phyloP scores from a whole-genome alignment of 23 red algal genomes.

The Gracilaria caudata region DNA sequence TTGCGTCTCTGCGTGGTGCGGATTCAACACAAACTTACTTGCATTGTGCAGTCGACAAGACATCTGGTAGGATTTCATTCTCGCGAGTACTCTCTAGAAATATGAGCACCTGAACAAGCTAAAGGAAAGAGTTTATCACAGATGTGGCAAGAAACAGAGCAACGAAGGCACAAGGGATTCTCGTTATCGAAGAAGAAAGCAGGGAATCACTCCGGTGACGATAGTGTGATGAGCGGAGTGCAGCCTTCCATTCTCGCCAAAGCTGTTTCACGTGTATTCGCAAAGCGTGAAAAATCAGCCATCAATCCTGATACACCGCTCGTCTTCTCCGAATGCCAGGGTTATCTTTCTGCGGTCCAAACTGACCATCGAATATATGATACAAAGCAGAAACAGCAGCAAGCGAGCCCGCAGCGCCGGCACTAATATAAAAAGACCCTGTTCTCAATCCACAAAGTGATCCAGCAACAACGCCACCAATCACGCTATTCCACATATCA shows the following conservation, averaged over 20 bases:
- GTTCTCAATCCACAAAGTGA: slow-evolving; percentile 43
- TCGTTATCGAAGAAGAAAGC: too few species aligned
- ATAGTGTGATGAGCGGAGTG: not conserved
- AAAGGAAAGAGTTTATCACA: too few species aligned
- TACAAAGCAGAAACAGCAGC: slow-evolving; percentile 33
- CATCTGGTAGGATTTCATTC: too few species aligned
- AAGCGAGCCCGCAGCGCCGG: slow-evolving; percentile 17
- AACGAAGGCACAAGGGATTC: too few species aligned
- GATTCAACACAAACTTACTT: too few species aligned
- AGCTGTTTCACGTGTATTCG: not conserved
- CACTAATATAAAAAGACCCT: slow-evolving; percentile 25
- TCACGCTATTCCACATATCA: slow-evolving; percentile 67
- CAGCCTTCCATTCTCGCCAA: not conserved
- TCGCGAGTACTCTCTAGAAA: too few species aligned
- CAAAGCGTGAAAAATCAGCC: not conserved
- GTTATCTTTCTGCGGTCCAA: slow-evolving; percentile 33
- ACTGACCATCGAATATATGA: slow-evolving; percentile 30
- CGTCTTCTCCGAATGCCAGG: slow-evolving; percentile 7
- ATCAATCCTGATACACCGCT: slow-evolving; percentile 7
- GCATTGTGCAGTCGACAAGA: too few species aligned
- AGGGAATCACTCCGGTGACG: not conserved
- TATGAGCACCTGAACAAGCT: too few species aligned
- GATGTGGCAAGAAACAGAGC: too few species aligned
- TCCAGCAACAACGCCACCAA: slow-evolving; percentile 31
- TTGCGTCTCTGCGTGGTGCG: too few species aligned